These are phyloP conservation scores for Talaromyces sp. DNA, from an alignment of 2,329 filamentous ascomycete species.

Conservation along the genomic window DNA sequence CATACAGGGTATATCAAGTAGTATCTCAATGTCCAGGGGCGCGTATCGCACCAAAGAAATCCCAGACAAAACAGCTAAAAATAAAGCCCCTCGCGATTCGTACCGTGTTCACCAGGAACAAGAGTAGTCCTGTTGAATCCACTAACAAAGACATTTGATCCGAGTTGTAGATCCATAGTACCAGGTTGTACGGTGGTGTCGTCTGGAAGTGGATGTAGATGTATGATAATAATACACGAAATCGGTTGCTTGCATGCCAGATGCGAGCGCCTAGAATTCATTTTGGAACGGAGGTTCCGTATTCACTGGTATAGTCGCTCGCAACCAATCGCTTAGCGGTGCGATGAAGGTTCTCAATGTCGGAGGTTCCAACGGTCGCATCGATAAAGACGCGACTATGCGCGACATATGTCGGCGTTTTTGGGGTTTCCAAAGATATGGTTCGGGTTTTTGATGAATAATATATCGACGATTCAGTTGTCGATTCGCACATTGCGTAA, in stretches of 20 bases:
- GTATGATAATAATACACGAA: neutral
- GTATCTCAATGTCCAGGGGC: too few species aligned
- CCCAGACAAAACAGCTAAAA: neutral
- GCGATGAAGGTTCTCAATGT: neutral
- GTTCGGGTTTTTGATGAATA: neutral
- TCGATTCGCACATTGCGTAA: neutral
- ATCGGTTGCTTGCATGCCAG: neutral
- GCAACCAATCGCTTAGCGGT: neutral
- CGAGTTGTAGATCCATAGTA: too few species aligned
- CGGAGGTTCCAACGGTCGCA: neutral
- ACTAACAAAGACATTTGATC: neutral
- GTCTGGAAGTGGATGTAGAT: neutral
- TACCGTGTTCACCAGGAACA: neutral
- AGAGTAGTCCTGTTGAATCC: neutral
- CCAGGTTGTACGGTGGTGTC: neutral
- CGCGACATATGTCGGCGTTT: neutral
- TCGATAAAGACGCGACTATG: neutral
- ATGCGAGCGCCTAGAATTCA: neutral
- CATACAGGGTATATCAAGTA: neutral
- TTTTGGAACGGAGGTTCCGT: neutral
- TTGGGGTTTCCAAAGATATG: neutral
- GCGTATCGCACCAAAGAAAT: neutral
- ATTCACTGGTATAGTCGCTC: neutral
- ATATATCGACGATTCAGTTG: neutral
- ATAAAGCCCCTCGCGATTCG: neutral